These are phyloP conservation scores for Porphyrellus cyaneotinctus DNA, from an alignment of 768 basidiomycete genomes.

Conservation along the genomic window DNA sequence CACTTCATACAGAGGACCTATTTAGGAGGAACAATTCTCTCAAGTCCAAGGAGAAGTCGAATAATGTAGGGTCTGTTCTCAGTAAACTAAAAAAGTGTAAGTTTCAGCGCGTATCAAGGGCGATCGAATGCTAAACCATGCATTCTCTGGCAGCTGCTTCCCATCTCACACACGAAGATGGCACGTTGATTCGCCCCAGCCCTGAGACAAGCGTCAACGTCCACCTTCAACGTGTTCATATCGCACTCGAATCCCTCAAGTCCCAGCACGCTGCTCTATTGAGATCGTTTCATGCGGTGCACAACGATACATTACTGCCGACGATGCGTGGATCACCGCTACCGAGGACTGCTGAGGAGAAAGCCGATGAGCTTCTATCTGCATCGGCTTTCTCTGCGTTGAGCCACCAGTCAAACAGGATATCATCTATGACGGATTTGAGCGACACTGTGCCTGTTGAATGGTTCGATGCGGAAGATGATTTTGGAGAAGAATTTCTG, in stretches of 20 bases:
- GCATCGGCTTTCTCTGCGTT: conserved; percentile 27
- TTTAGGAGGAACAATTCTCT: conserved; percentile 35
- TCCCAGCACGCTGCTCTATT: conserved; percentile 53
- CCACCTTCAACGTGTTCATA: conserved; percentile 42
- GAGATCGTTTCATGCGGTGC: conserved; percentile 37
- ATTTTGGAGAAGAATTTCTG: conserved; percentile 52
- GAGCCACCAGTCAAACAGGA: conserved; percentile 37
- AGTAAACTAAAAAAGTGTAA: conserved; percentile 61
- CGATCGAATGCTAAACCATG: neutral
- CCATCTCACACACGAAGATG: conserved; percentile 27
- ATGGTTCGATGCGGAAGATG: conserved; percentile 75
- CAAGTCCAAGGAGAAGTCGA: conserved; percentile 39
- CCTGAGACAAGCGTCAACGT: conserved; percentile 16
- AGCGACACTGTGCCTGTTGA: conserved; percentile 50
- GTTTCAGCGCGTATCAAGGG: conserved; percentile 12
- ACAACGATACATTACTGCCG: conserved; percentile 27
- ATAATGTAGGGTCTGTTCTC: conserved; percentile 39
- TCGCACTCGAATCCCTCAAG: conserved; percentile 52
- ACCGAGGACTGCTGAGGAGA: conserved; percentile 49
- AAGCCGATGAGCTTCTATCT: conserved; percentile 30
- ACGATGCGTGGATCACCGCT: conserved; percentile 32
- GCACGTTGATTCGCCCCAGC: conserved; percentile 14
- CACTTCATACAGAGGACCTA: conserved; percentile 38
- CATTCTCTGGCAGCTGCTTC: conserved; percentile 16
- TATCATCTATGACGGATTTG: conserved; percentile 46